A percentile compares a stretch with the other conserved stretches of the same genome.
These are phyloP conservation scores for Thinopyrum elongatum DNA, from an alignment of 176 grass and related monocot genomes.

Conservation along the genomic window DNA sequence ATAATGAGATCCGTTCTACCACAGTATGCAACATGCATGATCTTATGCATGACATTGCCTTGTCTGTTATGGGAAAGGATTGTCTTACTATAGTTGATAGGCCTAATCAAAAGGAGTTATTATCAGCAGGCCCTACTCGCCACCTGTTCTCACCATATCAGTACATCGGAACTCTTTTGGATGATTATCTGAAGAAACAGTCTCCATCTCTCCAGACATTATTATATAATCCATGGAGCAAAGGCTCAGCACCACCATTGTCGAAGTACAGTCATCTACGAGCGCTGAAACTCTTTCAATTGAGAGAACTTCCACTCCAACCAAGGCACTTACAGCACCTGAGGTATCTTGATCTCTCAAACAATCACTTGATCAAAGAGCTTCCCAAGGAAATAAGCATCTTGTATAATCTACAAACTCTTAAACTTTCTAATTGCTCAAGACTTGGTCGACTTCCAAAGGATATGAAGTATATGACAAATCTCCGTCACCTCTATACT, in stretches of 20 bases:
- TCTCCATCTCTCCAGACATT: background rate
- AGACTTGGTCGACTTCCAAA: background rate
- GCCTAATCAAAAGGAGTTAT: background rate
- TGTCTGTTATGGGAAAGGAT: background rate
- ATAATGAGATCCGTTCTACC: background rate
- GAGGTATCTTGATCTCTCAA: background rate
- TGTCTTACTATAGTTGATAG: background rate
- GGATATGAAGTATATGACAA: conserved; percentile 20
- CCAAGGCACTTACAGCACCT: background rate
- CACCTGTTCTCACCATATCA: background rate
- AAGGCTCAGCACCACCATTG: background rate
- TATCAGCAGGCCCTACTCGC: background rate
- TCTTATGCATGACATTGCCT: background rate
- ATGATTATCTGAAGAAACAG: background rate
- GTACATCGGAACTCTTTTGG: background rate
- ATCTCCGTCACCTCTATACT: conserved; percentile 8
- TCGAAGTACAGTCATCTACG: background rate
- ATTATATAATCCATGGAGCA: background rate
- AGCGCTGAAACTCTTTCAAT: background rate
- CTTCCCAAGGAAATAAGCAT: background rate
- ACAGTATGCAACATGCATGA: conserved; percentile 25
- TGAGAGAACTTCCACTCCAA: rapidly evolving
- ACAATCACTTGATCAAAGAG: rapidly evolving
- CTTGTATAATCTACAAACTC: conserved; percentile 7
- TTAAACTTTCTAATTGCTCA: background rate